Base-by-base conservation (phyloP, 805 yeast species). In the Clavispora asparagi region DNA sequence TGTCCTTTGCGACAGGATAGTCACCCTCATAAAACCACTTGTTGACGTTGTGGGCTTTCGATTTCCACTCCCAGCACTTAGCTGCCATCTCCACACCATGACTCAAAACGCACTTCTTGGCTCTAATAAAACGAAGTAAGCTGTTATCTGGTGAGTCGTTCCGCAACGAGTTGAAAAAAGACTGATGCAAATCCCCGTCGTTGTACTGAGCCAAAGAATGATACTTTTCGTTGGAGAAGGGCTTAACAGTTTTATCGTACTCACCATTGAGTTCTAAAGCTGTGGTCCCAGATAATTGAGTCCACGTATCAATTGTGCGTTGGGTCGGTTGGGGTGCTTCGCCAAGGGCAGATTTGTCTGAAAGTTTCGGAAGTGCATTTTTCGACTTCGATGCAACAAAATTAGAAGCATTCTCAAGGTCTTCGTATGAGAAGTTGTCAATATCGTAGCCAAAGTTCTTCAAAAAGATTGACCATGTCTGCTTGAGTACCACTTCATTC, bases 381-480 rank as follows among this genome's bases (percentile, higher is more conserved):
- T 48, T 46, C 11, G 52, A 12, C 33, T 47, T 42, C 12, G 57
- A 53, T 11, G 50, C 33, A 23, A 48, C 51, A 27, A 48, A 52
- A 39, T 32, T 47, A 29, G 44, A 23, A 1, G 28, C 12, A 7
- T 52, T 41, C 30, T 48, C 55, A 23, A 54, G 32, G 27, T 54
- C 56, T 2, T 28, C 38, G 45, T 40, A 44, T 19, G 54, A 33
- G 9, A 47, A 17, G 35, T 45, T 32, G 39, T 49, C 55, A 42
- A 54, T 43, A 17, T 49, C 55, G 47, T 54, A 53, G 32, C 59
- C 57, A 32, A 47, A 51, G 7, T 48, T 77, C 53, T 78, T 79
- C 52, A 86, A 67, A 40, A 81, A 56, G 55, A 81, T 74, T 42
- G 84, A 81, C 90, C 91, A 87, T 5, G 77, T 73, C 57, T 84